These are phyloP conservation scores for Thelonectria discophora DNA, from an alignment of 2,329 filamentous ascomycete genomes.

Conservation along the genomic window DNA sequence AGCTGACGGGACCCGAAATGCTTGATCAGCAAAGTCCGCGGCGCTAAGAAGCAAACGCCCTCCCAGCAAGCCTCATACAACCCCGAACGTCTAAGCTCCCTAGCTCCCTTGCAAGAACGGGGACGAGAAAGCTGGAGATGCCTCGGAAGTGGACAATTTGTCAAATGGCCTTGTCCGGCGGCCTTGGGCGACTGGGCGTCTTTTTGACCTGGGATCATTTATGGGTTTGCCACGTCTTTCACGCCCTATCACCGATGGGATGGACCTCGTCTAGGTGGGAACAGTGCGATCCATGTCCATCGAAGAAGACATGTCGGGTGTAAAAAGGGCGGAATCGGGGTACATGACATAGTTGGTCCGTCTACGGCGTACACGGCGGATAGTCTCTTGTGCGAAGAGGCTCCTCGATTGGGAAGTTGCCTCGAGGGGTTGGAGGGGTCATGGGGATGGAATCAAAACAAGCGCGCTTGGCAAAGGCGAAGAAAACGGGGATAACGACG, in stretches of 20 bases:
- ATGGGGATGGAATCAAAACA: neutral
- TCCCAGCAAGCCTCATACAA: neutral
- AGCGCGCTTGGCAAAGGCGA: neutral
- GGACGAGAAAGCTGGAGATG: neutral
- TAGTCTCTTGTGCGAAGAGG: too few relatives aligned
- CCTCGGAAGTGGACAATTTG: neutral
- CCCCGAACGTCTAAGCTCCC: neutral
- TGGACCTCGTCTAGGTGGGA: too few relatives aligned
- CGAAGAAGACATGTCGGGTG: too few relatives aligned
- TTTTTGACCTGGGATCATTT: too few relatives aligned
- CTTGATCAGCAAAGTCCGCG: slow-evolving; percentile 7
- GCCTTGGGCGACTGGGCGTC: too few relatives aligned
- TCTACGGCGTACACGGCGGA: neutral
- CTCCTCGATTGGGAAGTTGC: neutral
- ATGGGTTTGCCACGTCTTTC: slow-evolving; percentile 15
- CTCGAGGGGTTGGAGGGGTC: neutral
- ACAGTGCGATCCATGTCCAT: neutral
- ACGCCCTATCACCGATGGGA: neutral
- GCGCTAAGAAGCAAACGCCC: neutral
- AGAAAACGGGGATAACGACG: neutral
- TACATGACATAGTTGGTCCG: neutral
- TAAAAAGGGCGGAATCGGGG: neutral
- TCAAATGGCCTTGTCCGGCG: neutral
- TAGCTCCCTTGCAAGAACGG: too few relatives aligned
- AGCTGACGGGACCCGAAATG: neutral